These are phyloP conservation scores for Gossypium thurberi DNA, from an alignment of 345 rosid genomes.

Conservation along the genomic window DNA sequence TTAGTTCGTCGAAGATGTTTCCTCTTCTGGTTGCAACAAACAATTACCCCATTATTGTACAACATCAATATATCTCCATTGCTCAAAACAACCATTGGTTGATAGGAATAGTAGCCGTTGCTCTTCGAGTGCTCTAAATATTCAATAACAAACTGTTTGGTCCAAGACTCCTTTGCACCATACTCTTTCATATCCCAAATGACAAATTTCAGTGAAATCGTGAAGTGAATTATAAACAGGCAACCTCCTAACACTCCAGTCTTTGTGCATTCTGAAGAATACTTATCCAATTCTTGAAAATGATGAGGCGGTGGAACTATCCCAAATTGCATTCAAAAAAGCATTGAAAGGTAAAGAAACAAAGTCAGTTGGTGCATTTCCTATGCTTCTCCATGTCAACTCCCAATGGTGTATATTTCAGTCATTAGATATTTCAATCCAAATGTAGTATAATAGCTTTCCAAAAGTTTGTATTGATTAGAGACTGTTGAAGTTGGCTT, in stretches of 20 bases:
- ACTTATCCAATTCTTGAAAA: not conserved
- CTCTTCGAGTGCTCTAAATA: conserved; percentile 1
- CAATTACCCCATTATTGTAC: too few species aligned
- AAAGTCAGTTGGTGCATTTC: conserved; percentile 4
- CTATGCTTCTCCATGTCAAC: conserved; percentile 16
- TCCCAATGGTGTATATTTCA: conserved; percentile 11
- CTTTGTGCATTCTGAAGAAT: not conserved
- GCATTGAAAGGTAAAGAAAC: conserved; percentile 14
- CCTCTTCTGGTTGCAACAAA: not conserved
- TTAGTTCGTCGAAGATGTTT: conserved; percentile 1
- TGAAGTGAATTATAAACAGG: not conserved
- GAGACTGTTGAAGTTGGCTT: not conserved
- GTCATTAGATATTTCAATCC: not conserved
- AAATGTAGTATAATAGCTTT: not conserved
- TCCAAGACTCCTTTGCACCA: conserved; percentile 18
- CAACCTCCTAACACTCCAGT: conserved; percentile 16
- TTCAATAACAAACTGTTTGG: conserved; percentile 12
- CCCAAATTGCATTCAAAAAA: conserved; percentile 15
- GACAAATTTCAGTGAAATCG: not conserved
- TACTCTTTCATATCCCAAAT: conserved; percentile 18
- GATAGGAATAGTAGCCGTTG: not conserved
- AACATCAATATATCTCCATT: conserved; percentile 9
- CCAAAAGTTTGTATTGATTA: conserved; percentile 13
- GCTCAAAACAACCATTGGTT: conserved; percentile 6
- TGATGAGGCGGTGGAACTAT: conserved; percentile 7